Conservation (phyloP, 495 filamentous ascomycete species). For the Lophiostoma macrostomum region DNA sequence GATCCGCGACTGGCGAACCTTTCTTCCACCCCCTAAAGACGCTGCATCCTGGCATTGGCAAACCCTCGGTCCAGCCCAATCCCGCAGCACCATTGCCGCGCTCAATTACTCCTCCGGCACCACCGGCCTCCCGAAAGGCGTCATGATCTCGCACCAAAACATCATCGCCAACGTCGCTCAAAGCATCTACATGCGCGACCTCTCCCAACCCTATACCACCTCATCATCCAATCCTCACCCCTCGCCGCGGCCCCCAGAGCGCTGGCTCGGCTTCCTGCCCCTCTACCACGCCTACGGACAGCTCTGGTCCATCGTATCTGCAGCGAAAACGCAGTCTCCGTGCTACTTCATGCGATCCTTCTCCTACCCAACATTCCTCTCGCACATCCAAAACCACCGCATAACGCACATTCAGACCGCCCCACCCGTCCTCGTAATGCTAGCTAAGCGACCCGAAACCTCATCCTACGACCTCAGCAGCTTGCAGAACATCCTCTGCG, state of each 20-base stretch:
- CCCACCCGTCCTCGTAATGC: constrained; percentile 43
- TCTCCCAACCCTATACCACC: constrained; percentile 32
- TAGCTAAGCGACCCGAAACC: constrained; percentile 43
- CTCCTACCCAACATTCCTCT: constrained; percentile 35
- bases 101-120: constrained; percentile 52
- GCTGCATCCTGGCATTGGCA: constrained; percentile 50
- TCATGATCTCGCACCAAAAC: constrained; percentile 44
- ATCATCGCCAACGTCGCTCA: constrained; percentile 43
- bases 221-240: no score
- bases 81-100: constrained; percentile 42
- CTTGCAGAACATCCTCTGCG: constrained; percentile 42
- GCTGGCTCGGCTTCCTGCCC: constrained; percentile 45
- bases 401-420: constrained; percentile 44
- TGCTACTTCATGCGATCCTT: constrained; percentile 43
- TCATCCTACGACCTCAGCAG: constrained; percentile 37
- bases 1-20: constrained; percentile 50
- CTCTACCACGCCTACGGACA: constrained; percentile 50
- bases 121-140: constrained; percentile 45
- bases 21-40: constrained; percentile 47
- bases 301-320: constrained; percentile 43
- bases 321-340: constrained; percentile 32
- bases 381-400: constrained; percentile 35
- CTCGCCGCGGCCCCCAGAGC: constrained; percentile 30
- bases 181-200: constrained; percentile 40
- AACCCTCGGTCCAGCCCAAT: constrained; percentile 39